Evolutionary conservation across 306 rosid genomes (phyloP), one percentile per base, ranked within the genome.

Genomic region (Benincasa hispida): DNA sequence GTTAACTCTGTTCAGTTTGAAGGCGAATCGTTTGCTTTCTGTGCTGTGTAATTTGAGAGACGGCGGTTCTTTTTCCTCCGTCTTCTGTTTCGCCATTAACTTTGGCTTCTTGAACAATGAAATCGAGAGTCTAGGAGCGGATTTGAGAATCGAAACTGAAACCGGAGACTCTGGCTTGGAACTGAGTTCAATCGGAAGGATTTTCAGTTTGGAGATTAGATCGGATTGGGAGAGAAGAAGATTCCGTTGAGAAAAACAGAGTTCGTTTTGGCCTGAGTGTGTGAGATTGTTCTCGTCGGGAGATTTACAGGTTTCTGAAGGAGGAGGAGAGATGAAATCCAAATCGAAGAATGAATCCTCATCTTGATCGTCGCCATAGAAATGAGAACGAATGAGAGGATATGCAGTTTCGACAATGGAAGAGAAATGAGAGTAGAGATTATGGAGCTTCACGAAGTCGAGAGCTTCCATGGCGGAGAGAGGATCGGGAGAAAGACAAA

Each of bases 301-400:
- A 51, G 69, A 79, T 67, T 21, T 74, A 54, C 78, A 54, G 72
- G 77, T 11, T 79, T 80, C 85, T 74, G 73, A 81, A 41, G 81
- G 55, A 13, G 65, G 79, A 18, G 74, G 69, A 12, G 82, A 58
- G 62, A 86, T 72, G 58, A 93, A 83, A 81, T 93, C 93, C 83
- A 93, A 86, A 68, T 93, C 98, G 76, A 93, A 90, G 92, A 91
- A 90, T 0, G 98, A 93, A 80, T 93, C 98, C 9, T 92, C 96
- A 37, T 84, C 87, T 2, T 83, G 79, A 22, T 80, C 84, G 6
- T 87, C 89, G 35, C 86, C 92, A 28, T 59, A 19, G 27, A 35
- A 12, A 14, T 21, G 34, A 14, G 57, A 62, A 6, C 39, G 41
- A 62, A 28, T 51, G 24, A 22, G 2, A 19, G 41, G 72, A 60